phyloP scores from a whole-genome alignment of 23 red algal genomes.

The Gracilaria vermiculophylla region DNA sequence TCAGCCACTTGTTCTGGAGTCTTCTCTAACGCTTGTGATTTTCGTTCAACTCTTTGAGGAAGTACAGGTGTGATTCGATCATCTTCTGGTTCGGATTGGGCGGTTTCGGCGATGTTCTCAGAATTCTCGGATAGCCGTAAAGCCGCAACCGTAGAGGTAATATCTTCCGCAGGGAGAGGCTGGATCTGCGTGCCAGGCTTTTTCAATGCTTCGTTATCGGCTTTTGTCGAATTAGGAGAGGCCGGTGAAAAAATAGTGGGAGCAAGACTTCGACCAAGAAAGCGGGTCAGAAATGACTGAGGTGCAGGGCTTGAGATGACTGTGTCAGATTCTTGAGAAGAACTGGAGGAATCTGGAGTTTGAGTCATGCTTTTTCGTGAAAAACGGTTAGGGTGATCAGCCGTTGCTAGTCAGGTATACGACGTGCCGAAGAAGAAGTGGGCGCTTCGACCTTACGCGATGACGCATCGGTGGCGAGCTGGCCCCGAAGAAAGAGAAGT shows the following conservation, averaged over 20 bases:
- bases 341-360: background rate
- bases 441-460: too few species aligned
- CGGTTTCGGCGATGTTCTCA: background rate
- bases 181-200: background rate
- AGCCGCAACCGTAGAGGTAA: conserved; percentile 6
- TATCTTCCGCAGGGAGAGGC: background rate
- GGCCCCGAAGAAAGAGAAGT: too few species aligned
- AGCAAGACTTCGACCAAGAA: conserved; percentile 6
- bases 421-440: too few species aligned
- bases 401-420: background rate
- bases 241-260: background rate
- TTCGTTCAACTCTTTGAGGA: too few species aligned
- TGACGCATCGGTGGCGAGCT: too few species aligned
- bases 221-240: background rate
- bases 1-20: conserved; percentile 37
- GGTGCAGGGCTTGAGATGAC: background rate
- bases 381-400: background rate
- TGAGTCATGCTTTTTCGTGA: background rate
- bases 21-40: background rate
- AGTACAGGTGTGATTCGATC: background rate
- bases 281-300: background rate
- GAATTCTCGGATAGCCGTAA: background rate
- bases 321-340: background rate
- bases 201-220: background rate
- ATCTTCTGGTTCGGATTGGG: background rate